phyloP scores from a whole-genome alignment of 176 grass and related monocot genomes.

The Carex parvula region DNA sequence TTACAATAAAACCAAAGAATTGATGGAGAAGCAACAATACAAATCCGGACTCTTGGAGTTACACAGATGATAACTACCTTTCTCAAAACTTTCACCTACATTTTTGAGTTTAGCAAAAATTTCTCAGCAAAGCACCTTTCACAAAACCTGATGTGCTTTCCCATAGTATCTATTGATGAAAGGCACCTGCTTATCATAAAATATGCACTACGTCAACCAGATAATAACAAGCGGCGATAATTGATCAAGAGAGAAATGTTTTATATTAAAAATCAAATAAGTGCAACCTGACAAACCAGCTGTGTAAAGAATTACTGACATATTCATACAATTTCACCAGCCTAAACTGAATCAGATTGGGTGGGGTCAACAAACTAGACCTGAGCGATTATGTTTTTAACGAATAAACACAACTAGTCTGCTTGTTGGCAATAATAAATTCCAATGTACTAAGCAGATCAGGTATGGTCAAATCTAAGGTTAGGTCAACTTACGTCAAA shows the following conservation, averaged over 20 bases:
- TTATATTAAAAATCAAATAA: background rate
- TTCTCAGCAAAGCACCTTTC: background rate
- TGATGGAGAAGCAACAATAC: background rate
- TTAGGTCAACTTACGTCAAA: background rate
- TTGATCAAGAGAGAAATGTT: background rate
- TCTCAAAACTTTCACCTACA: conserved; percentile 1
- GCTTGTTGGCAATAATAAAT: background rate
- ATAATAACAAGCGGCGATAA: background rate
- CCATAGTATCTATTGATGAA: conserved; percentile 88
- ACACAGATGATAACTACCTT: background rate
- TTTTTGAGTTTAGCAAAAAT: background rate
- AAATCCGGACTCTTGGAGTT: background rate
- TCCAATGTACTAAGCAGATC: background rate
- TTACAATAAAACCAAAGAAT: background rate
- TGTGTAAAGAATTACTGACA: background rate
- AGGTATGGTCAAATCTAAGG: background rate
- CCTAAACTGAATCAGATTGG: background rate
- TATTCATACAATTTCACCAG: background rate
- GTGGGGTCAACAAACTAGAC: background rate
- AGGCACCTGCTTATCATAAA: conserved; percentile 33
- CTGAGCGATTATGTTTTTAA: background rate
- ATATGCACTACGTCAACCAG: conserved; percentile 5
- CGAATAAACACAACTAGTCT: background rate
- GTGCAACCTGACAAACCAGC: background rate
- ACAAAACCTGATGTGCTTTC: conserved; percentile 58